Base-by-base conservation (phyloP, 2,329 filamentous ascomycete genomes). In the Thielaviopsis musarum region DNA sequence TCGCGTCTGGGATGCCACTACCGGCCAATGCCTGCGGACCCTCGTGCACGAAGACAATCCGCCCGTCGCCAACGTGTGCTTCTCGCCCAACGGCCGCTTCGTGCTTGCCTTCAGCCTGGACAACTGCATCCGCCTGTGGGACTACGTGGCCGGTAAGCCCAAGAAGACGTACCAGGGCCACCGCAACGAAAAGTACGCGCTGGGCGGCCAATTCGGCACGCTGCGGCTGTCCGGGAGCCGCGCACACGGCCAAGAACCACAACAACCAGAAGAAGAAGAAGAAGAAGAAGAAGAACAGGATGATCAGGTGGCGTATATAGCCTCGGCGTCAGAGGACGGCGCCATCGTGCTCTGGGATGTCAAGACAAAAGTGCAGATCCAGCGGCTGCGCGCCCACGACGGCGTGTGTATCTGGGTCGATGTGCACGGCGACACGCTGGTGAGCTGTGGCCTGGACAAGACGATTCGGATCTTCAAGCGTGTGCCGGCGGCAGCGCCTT, bases 161-260 rank as follows among this genome's bases (percentile, higher is more conserved):
- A 85, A 95, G 67, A 98, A 98, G 77, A 98, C 93, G 15, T 98
- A 97, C 71, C 90, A 96, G 69, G 93, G 93, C 0, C 93, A 97
- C 67, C 73, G 75, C 59, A 98, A 98, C 69, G 77, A 82, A 59
- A 84, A 84, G 62, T 97, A 87, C 71, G 91, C 88, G 64, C 77
- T 97, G n/a, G 82, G 82, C 2, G 88, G 90, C 3, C 85, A 85
- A 49, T 96, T 97, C 67, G 91, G 88, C 13, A 77, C 81, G 63
- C 63, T 52, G 61, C 53, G 56, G 60, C 49, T 61, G 66, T 61
- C 58, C 67, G 56, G 19, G 1, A 15, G 6, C 15, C 21, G 28
- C 53, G 15, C 52, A 17, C 15, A 9, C 10, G 3, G 24, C 30
- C 30, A 34, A 5, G 30, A 34, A 12, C 7, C 6, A 34, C 24